Base-by-base conservation (phyloP, 2,329 filamentous ascomycete species). In the Kalmusia sp. region DNA sequence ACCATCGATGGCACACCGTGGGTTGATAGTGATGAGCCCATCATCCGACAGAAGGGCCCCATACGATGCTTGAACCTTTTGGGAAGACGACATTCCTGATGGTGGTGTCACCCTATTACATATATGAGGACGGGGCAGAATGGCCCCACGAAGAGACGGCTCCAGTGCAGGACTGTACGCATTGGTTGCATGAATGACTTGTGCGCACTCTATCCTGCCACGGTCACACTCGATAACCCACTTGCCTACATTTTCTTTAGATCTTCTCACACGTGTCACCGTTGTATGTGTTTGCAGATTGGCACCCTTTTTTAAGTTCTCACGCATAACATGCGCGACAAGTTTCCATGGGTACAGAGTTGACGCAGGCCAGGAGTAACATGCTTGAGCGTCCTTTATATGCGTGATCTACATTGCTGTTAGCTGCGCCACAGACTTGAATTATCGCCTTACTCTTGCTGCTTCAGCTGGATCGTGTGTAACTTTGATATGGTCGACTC, bases 21-120 rank as follows among this genome's bases (percentile, higher is more conserved):
- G 66, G 41, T 74, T 74, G 52, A 74, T 72, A 35, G 63, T 71
- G 46, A 72, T 64, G 0, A 73, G 43, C 0, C 44, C 69, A 0
- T 69, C 69, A 14, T 67, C 57, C 1, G 66, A 58, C 7, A 72
- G 57, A 6, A 73, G 55, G 11, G 72, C 59, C 7, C 65, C 68
- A 28, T 73, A 74, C 1, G 69, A 72, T 45, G 73, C 69, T 15
- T 55, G 50, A 4, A 68, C 47, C 9, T 61, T 59, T 24, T 58
- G 55, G 0, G 61, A 63, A 1, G 63, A 64, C 17, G 57, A 62
- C 35, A 52, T 49, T 4, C 49, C 22, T 14, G 57, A 59, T 6
- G 64, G 62, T 1, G 66, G 66, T 2, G 67, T 34, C 8, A 66
- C 59, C 22, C 52, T 63, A 27, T 61, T 64, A 48, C 66, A 69